Base-by-base conservation (phyloP, 2,329 filamentous ascomycete genomes). In the Exophiala sp. region DNA sequence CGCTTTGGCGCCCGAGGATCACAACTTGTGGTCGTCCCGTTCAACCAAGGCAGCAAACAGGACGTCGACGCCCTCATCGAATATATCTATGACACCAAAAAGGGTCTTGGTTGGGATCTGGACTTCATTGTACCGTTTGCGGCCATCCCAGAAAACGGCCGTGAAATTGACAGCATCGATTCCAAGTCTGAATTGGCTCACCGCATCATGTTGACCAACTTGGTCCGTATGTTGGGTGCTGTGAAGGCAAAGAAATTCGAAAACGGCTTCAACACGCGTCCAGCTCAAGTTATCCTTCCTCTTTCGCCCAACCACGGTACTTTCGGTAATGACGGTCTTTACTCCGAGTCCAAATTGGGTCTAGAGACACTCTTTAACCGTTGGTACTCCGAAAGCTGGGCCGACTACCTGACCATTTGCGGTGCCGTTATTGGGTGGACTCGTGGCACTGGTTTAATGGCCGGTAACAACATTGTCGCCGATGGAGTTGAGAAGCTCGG, bases 351-450 rank as follows among this genome's bases (percentile, higher is more conserved):
- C 44, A 99, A 99, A 78, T 86, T 99, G 55, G 94, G 87, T 40
- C 81, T 99, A 7, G 94, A 99, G 79, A 97, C 94, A 3, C 83
- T 99, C 35, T 97, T 99, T 83, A 96, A 96, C 77, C 84, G 94
- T 64, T 99, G 94, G 94, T 88, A 95, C 74, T 95, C 94, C 0
- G 94, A 99, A 77, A 91, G 84, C 77, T 99, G 94, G 94, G 87
- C 85, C 62, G 92, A 92, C 76, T 99, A 95, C 78, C 89, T 99
- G 66, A 97, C 92, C 57, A 94, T 99, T 65, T 99, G 94, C 65
- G 94, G 94, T 78, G 92, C 92, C 59, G 90, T 97, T 72, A 99
- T 99, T 69, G 94, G 94, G 59, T 99, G 94, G 94, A 99, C 94
- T 64, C 92, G 94, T 76, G 94, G 92, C 62, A 99, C 94, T 60